These are phyloP conservation scores for Pelargonium myrrhifolium DNA, from an alignment of 441 rosid genomes.

Conservation along the genomic window DNA sequence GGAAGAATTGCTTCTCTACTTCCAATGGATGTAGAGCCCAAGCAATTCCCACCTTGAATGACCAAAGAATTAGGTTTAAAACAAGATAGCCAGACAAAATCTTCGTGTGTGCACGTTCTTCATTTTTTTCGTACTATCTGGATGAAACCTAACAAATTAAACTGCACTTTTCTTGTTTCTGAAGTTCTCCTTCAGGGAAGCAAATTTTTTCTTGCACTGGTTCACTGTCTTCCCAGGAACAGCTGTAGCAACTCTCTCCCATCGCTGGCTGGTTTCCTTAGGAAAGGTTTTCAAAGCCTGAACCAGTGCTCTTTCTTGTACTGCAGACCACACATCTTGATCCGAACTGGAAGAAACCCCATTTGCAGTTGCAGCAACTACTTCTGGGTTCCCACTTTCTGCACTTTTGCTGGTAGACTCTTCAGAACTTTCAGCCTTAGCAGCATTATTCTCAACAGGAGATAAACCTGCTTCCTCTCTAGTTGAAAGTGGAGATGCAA, in stretches of 20 bases:
- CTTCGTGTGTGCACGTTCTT: background rate
- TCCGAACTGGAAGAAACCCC: constrained; percentile 45
- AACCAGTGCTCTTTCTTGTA: constrained; percentile 89
- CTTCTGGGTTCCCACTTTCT: constrained; percentile 33
- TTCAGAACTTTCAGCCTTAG: constrained; percentile 28
- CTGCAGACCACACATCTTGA: constrained; percentile 76
- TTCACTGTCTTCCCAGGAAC: constrained; percentile 90
- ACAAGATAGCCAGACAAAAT: constrained; percentile 4
- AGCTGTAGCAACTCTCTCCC: constrained; percentile 95
- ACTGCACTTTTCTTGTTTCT: constrained; percentile 63
- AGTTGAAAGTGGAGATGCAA: constrained; percentile 78
- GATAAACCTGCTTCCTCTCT: constrained; percentile 54
- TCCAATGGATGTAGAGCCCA: background rate
- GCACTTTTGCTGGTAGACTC: constrained; percentile 32
- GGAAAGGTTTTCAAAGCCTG: constrained; percentile 94
- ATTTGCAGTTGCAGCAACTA: constrained; percentile 22
- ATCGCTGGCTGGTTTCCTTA: constrained; percentile 74
- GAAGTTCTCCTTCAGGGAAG: constrained; percentile 67
- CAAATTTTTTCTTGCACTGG: constrained; percentile 91
- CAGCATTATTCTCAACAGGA: constrained; percentile 24
- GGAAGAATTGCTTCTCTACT: background rate
- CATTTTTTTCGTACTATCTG: background rate
- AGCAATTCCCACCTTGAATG: background rate
- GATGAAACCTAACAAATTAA: constrained; percentile 18
- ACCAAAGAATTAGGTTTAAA: background rate